Evolutionary conservation across 805 yeast species (phyloP).

Genomic region (Barnettozyma pratensis): DNA sequence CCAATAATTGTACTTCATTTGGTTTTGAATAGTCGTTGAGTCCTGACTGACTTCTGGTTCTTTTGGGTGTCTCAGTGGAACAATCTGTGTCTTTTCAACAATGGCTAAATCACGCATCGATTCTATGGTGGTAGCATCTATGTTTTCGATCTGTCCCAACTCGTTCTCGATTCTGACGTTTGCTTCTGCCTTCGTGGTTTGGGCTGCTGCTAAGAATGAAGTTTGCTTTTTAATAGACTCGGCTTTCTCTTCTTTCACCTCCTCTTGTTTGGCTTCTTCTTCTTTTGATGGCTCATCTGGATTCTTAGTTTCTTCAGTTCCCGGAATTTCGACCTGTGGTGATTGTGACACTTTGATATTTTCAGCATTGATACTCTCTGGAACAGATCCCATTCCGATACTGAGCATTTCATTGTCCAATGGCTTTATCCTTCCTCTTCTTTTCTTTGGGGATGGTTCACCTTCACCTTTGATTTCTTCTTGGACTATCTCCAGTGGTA

Average conservation of each 20-base stretch:
- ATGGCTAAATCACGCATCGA: constrained; percentile 30
- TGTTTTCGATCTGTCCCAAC: constrained; percentile 9
- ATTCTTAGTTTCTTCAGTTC: not conserved
- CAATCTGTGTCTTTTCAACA: constrained; percentile 27
- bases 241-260: not conserved
- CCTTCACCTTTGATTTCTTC: not conserved
- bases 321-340: not conserved
- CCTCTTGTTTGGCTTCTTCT: not conserved
- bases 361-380: not conserved
- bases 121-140: constrained; percentile 24
- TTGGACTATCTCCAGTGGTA: not conserved
- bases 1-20: constrained; percentile 5
- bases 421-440: constrained; percentile 6
- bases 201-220: constrained; percentile 16
- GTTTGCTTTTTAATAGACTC: not conserved
- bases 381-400: not conserved
- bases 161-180: constrained; percentile 18
- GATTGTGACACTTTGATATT: not conserved
- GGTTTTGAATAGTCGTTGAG: constrained; percentile 6
- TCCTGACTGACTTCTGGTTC: not conserved
- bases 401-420: constrained; percentile 1
- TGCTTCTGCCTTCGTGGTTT: constrained; percentile 18
- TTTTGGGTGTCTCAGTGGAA: not conserved
- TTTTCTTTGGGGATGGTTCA: constrained; percentile 10
- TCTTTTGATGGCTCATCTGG: not conserved